Evolutionary conservation across 495 filamentous ascomycete species (phyloP).

Genomic region (Penicillium soppii): DNA sequence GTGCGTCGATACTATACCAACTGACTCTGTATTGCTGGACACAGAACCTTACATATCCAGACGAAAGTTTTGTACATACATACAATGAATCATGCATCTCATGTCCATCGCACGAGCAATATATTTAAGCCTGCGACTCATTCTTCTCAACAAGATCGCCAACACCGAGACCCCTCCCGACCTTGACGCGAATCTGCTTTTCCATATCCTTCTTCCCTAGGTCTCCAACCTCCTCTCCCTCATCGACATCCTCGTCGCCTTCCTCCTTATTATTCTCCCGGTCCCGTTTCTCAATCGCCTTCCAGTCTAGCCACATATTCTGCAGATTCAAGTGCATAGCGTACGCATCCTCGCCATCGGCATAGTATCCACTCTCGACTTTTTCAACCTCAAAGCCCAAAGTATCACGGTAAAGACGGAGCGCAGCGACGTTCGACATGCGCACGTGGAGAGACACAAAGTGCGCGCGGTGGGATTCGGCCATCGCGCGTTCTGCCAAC

Average conservation of each 20-base stretch:
- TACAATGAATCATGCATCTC: conserved; percentile 1
- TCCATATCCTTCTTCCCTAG: conserved; percentile 49
- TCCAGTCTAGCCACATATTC: conserved; percentile 53
- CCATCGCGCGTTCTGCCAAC: conserved; percentile 83
- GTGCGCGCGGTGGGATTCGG: conserved; percentile 83
- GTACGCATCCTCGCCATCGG: conserved; percentile 95
- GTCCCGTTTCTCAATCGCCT: conserved; percentile 42
- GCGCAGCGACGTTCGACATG: conserved; percentile 84
- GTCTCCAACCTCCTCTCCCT: conserved; percentile 52
- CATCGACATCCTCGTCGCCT: conserved; percentile 27
- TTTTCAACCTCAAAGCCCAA: conserved; percentile 89
- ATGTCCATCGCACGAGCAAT: no score
- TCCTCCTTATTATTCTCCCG: conserved; percentile 40
- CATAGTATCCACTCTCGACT: conserved; percentile 93
- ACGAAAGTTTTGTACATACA: no score
- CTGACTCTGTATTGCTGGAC: no score
- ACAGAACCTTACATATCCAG: no score
- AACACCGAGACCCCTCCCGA: conserved; percentile 77
- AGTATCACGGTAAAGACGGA: conserved; percentile 89
- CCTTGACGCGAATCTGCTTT: conserved; percentile 67
- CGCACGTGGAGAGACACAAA: conserved; percentile 97
- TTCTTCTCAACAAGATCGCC: conserved; percentile 83
- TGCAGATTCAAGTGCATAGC: conserved; percentile 86
- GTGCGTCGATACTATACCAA: no score
- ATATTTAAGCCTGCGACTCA: conserved; percentile 41